These are phyloP conservation scores for Magnusiomyces suaveolens DNA, from an alignment of 1,139 yeast species.

Conservation along the genomic window DNA sequence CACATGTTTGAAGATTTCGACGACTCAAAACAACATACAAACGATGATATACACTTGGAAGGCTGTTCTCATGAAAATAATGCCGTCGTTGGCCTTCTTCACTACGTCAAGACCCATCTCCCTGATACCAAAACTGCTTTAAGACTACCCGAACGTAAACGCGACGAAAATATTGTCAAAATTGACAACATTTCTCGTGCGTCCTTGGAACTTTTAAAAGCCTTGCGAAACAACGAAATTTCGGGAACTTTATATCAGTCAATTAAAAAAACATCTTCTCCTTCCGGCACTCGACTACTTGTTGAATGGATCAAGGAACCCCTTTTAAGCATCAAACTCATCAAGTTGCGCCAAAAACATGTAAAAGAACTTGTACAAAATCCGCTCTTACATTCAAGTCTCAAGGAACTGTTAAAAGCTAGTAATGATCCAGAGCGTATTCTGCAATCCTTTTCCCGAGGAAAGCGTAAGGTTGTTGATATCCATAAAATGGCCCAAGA, in stretches of 20 bases:
- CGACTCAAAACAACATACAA: background rate
- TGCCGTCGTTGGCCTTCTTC: slow-evolving; percentile 42
- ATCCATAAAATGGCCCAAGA: slow-evolving; percentile 39
- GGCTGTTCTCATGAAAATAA: background rate
- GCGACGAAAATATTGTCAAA: slow-evolving; percentile 51
- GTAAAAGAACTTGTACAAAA: slow-evolving; percentile 47
- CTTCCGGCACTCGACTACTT: slow-evolving; percentile 69
- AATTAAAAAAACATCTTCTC: slow-evolving; percentile 63
- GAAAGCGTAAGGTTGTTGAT: slow-evolving; percentile 39
- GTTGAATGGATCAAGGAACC: slow-evolving; percentile 83
- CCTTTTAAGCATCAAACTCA: slow-evolving; percentile 46
- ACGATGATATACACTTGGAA: background rate
- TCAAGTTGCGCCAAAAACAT: slow-evolving; percentile 51
- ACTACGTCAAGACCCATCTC: slow-evolving; percentile 48
- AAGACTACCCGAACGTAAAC: slow-evolving; percentile 43
- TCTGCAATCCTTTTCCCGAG: slow-evolving; percentile 42
- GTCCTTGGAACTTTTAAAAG: slow-evolving; percentile 55
- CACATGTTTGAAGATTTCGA: background rate
- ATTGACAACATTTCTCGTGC: slow-evolving; percentile 77
- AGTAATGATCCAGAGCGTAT: slow-evolving; percentile 47
- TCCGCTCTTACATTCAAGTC: slow-evolving; percentile 30
- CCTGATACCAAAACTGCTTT: slow-evolving; percentile 43
- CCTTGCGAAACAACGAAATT: background rate
- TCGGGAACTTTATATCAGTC: slow-evolving; percentile 60
- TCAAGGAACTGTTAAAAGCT: slow-evolving; percentile 28